Base-by-base conservation (phyloP, 2,329 filamentous ascomycete genomes). In the Fusarium sp. region DNA sequence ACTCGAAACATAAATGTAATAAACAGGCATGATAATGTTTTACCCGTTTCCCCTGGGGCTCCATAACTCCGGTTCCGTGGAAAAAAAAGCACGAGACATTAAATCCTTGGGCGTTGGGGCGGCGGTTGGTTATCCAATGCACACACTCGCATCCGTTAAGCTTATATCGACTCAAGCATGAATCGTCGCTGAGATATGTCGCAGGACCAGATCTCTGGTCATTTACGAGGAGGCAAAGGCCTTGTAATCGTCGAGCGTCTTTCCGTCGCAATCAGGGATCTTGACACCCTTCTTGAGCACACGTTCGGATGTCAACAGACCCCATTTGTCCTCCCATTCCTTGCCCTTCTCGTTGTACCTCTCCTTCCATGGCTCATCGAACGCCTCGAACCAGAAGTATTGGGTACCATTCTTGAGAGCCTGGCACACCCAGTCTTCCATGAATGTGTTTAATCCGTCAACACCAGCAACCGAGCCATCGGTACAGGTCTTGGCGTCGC, bases 331-430 rank as follows among this genome's bases (percentile, higher is more conserved):
- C 82, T 98, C 95, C 95, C 95, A 98, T 53, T 92, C 86, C 82
- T 95, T 85, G 40, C 85, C 83, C 59, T 80, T 80, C 7, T 83
- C 84, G 78, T 98, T 91, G 81, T 90, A 97, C 18, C 80, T 76
- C 57, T 91, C 84, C 83, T 98, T 98, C 95, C 95, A 98, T 4
- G 94, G 94, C 84, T 98, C 95, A 77, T 98, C 95, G 78, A 98
- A 98, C 11, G 94, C 94, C 77, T 95, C 93, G 78, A 98, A 98
- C 95, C 95, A 98, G 77, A 98, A 98, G 79, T 97, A 98, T 71
- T 97, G 90, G 3, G 94, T 98, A 45, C 91, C 92, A 75, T 97
- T 97, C 24, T 83, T 83, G 67, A 98, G 81, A 13, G 92, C 90
- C 52, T 89, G 85, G 78, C 95, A 98, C 0, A 98, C 90, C 91